Base-by-base conservation (phyloP, 192 early-diverging fungal species). In the Backusella psychrophila region DNA sequence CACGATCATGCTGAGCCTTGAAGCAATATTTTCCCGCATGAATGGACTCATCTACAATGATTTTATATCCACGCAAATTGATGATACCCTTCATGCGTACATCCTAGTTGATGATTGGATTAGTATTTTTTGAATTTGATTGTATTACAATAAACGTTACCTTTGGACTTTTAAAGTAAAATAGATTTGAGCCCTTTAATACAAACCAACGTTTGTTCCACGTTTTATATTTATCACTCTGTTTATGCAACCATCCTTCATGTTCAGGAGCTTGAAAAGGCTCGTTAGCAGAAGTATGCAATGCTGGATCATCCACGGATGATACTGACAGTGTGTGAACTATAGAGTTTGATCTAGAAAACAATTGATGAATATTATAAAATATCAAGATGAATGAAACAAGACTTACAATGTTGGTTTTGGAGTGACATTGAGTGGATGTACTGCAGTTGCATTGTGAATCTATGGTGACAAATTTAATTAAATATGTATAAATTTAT, bases 151-250 rank as follows among this genome's bases (percentile, higher is more conserved):
- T 12, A n/a, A 17, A 15, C 9, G 33, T 66, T 79, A 79, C 78
- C 75, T 85, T 86, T 35, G 85, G 87, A 26, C 82, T 82, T 66
- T 90, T 89, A 71, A 91, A 88, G 71, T 90, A 90, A 69, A 84
- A 91, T 21, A 91, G 71, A 31, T 86, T 85, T 0, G 80, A 75
- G 0, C 86, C 89, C 67, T 91, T 89, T 19, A 91, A 77, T 39
- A 91, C 85, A 75, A 88, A 91, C 86, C 84, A 91, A 31, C 90
- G 81, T 33, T 83, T 87, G 74, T 90, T 89, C 88, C 88, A 91
- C 0, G 84, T 87, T 29, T 84, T 85, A 67, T 91, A 90, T 23
- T 83, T 85, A 65, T 88, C 89, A 9, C 86, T 84, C 52, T 88
- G 85, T 65, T 91, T 91, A 72, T 88, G 84, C 39, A 91, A 76